phyloP scores from a whole-genome alignment of 768 basidiomycete species.

The Gymnopilus dilepis region DNA sequence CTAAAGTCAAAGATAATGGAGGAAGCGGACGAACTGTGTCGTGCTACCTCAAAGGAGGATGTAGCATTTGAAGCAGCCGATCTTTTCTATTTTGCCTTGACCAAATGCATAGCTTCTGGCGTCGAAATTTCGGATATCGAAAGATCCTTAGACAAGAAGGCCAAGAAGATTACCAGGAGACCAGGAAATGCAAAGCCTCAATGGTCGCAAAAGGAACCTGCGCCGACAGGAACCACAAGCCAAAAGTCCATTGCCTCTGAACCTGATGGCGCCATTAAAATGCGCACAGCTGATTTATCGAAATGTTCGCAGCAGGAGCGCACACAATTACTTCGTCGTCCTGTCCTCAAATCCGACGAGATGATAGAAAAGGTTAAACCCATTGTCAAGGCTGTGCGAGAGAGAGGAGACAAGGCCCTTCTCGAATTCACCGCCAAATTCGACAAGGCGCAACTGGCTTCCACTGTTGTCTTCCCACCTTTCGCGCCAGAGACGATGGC shows the following conservation, averaged over 20 bases:
- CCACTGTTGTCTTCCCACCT: slow-evolving; percentile 79
- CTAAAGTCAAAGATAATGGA: slow-evolving; percentile 95
- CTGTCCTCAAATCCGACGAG: slow-evolving; percentile 84
- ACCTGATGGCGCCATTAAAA: slow-evolving; percentile 61
- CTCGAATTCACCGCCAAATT: slow-evolving; percentile 92
- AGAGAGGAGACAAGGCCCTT: slow-evolving; percentile 84
- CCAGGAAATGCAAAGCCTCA: slow-evolving; percentile 93
- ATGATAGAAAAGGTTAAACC: slow-evolving; percentile 95
- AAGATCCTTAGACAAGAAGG: slow-evolving; percentile 81
- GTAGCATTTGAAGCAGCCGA: slow-evolving; percentile 96
- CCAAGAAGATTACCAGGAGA: slow-evolving; percentile 84
- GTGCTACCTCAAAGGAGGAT: slow-evolving; percentile 76
- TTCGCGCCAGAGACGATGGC: slow-evolving; percentile 69
- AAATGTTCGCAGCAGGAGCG: slow-evolving; percentile 55
- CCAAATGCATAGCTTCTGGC: slow-evolving; percentile 83
- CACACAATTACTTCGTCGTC: slow-evolving; percentile 78
- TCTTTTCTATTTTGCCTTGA: slow-evolving; percentile 89
- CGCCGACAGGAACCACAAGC: background rate
- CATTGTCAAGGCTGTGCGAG: slow-evolving; percentile 88
- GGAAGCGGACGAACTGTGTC: slow-evolving; percentile 96
- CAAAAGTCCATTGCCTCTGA: slow-evolving; percentile 13
- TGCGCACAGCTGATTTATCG: slow-evolving; percentile 75
- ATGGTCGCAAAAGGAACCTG: slow-evolving; percentile 48
- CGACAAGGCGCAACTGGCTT: slow-evolving; percentile 77
- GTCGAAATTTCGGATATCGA: slow-evolving; percentile 87